Evolutionary conservation across 306 rosid species (phyloP).

Genomic region (Castanospermum australe): DNA sequence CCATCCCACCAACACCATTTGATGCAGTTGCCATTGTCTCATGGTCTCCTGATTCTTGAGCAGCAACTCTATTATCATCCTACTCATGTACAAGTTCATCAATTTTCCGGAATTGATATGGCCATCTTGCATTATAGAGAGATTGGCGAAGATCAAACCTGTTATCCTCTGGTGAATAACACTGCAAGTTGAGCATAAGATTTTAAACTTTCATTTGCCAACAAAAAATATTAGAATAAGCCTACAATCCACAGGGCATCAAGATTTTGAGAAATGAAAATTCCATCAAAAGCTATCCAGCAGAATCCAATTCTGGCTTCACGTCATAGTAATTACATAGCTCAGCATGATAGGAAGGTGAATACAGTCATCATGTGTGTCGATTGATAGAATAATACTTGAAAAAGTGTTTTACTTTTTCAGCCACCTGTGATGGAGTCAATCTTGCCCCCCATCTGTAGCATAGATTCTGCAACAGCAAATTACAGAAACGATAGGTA

Average conservation of each 20-base stretch:
- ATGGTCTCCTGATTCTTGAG: conserved; percentile 41
- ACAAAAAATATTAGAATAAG: not conserved
- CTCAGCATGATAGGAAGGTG: conserved; percentile 98
- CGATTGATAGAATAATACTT: conserved; percentile 91
- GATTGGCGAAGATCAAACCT: conserved; percentile 90
- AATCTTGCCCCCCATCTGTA: conserved; percentile 79
- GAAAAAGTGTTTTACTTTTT: conserved; percentile 92
- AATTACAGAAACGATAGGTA: conserved; percentile 8
- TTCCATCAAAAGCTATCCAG: not conserved
- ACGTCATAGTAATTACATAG: conserved; percentile 30
- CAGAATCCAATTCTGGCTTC: not conserved
- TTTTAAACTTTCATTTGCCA: conserved; percentile 21
- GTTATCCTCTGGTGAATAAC: conserved; percentile 96
- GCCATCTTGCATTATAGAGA: conserved; percentile 89
- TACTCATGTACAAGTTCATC: conserved; percentile 70
- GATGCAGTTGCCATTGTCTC: conserved; percentile 40
- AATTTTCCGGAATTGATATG: conserved; percentile 84
- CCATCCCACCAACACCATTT: conserved; percentile 72
- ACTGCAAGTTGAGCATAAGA: conserved; percentile 45
- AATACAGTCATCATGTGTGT: conserved; percentile 88
- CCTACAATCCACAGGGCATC: not conserved
- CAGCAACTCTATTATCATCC: conserved; percentile 48
- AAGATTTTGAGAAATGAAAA: not conserved
- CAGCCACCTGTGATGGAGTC: conserved; percentile 88
- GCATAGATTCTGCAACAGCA: conserved; percentile 74